Percentiles rank a stretch among this genome's conserved stretches.
These are phyloP conservation scores for Pseudomassariella vexata DNA, from an alignment of 2,329 filamentous ascomycete species.

Conservation along the genomic window DNA sequence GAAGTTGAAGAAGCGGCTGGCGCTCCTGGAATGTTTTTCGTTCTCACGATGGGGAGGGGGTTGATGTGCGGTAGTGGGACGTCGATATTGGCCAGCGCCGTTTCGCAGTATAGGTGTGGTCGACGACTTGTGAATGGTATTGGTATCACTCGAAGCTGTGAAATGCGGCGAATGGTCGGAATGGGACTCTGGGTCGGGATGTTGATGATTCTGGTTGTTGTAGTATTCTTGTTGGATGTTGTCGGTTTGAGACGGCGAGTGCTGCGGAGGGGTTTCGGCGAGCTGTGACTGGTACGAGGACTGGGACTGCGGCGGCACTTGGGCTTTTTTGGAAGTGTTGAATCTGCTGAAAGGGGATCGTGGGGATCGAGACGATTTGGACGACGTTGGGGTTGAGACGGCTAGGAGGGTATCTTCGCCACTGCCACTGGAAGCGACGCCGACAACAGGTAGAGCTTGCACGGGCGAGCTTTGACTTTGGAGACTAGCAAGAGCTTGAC, in stretches of 20 bases:
- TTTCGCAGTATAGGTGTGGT: conserved; percentile 1
- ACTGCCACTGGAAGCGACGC: conserved; percentile 4
- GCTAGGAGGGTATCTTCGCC: conserved; percentile 16
- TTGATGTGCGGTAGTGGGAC: background rate
- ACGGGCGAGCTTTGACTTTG: background rate
- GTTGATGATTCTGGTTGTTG: too few relatives aligned
- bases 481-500: too few relatives aligned
- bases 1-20: conserved; percentile 27
- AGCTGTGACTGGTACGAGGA: conserved; percentile 4
- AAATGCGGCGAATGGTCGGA: too few relatives aligned
- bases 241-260: too few relatives aligned
- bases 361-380: conserved; percentile 24
- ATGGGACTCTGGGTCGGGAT: too few relatives aligned
- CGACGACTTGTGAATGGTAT: background rate
- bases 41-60: conserved; percentile 10
- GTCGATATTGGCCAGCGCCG: conserved; percentile 2
- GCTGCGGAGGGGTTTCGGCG: background rate
- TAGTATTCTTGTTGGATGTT: too few relatives aligned
- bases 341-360: conserved; percentile 26
- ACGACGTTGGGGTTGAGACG: conserved; percentile 16
- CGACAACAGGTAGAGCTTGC: conserved; percentile 2
- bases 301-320: conserved; percentile 11
- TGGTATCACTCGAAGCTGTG: too few relatives aligned
- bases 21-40: conserved; percentile 25
- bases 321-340: conserved; percentile 18